These are phyloP conservation scores for Dactylellina leptospora DNA, from an alignment of 2,329 filamentous ascomycete genomes.

Conservation along the genomic window DNA sequence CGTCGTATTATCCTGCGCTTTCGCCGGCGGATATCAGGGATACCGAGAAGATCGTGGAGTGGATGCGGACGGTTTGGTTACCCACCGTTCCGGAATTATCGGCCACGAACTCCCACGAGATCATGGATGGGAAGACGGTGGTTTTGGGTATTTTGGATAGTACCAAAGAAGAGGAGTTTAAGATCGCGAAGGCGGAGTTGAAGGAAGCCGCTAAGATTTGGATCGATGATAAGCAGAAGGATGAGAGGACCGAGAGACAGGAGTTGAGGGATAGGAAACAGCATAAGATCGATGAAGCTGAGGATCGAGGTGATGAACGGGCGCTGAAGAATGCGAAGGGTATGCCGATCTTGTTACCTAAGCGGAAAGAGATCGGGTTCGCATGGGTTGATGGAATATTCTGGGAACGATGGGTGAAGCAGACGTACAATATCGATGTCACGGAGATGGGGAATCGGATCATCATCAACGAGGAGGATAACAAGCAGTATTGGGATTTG, in stretches of 20 bases:
- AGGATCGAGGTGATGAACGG: constrained; percentile 89
- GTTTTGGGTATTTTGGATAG: constrained; percentile 88
- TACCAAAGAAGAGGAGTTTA: constrained; percentile 80
- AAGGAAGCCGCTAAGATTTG: constrained; percentile 96
- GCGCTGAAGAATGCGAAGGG: constrained; percentile 86
- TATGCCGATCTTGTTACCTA: constrained; percentile 89
- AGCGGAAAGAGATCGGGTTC: constrained; percentile 88
- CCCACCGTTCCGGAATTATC: constrained; percentile 95
- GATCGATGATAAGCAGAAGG: constrained; percentile 94
- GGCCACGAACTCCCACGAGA: constrained; percentile 86
- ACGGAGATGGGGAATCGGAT: constrained; percentile 84
- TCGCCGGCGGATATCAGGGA: constrained; percentile 93
- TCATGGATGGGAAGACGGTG: constrained; percentile 95
- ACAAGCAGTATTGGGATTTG: constrained; percentile 92
- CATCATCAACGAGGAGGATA: constrained; percentile 97
- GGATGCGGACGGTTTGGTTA: constrained; percentile 97
- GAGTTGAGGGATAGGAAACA: constrained; percentile 95
- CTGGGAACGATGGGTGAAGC: constrained; percentile 95
- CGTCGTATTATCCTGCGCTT: constrained; percentile 87
- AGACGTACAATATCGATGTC: constrained; percentile 92
- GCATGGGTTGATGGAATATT: constrained; percentile 97
- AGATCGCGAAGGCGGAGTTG: constrained; percentile 81
- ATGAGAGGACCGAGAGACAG: constrained; percentile 91
- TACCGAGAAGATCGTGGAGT: constrained; percentile 77
- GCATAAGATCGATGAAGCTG: constrained; percentile 91